These are phyloP conservation scores for Syncephalastrum monosporum DNA, from an alignment of 371 early-diverging fungal species.

Conservation along the genomic window DNA sequence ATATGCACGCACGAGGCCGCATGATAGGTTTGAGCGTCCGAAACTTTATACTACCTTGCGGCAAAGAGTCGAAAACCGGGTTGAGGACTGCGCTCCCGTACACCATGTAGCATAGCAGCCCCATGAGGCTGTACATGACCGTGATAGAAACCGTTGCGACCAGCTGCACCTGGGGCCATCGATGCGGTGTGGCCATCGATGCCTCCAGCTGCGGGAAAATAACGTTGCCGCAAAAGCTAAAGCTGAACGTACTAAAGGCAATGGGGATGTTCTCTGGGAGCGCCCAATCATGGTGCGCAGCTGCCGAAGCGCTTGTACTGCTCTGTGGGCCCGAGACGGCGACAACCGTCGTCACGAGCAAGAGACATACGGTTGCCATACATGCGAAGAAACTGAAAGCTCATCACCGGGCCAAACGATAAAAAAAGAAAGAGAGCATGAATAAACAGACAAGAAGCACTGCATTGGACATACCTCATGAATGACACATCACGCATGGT, in stretches of 20 bases:
- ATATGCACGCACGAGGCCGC: too few species aligned
- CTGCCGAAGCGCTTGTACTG: not conserved
- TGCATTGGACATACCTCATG: slow-evolving; percentile 24
- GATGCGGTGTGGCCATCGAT: slow-evolving; percentile 68
- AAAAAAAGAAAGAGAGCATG: not conserved
- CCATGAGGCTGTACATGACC: slow-evolving; percentile 72
- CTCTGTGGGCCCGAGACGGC: slow-evolving; percentile 9
- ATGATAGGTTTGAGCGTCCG: too few species aligned
- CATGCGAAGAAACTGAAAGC: slow-evolving; percentile 16
- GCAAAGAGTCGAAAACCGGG: slow-evolving; percentile 67
- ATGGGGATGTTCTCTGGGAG: slow-evolving; percentile 21
- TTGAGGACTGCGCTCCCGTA: slow-evolving; percentile 72
- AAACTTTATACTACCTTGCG: slow-evolving; percentile 18
- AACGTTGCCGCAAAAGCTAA: slow-evolving; percentile 23
- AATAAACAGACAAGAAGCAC: not conserved
- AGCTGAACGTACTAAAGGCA: slow-evolving; percentile 24
- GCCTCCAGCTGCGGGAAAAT: slow-evolving; percentile 65
- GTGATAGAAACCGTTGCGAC: slow-evolving; percentile 68
- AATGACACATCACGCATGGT: slow-evolving; percentile 75
- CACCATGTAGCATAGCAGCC: slow-evolving; percentile 72
- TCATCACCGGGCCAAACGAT: not conserved
- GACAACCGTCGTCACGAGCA: slow-evolving; percentile 18
- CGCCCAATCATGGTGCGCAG: slow-evolving; percentile 16
- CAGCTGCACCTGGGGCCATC: slow-evolving; percentile 69
- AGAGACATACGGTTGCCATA: slow-evolving; percentile 20